phyloP scores from a whole-genome alignment of 2,329 filamentous ascomycete genomes.

The Didymella pinodella region DNA sequence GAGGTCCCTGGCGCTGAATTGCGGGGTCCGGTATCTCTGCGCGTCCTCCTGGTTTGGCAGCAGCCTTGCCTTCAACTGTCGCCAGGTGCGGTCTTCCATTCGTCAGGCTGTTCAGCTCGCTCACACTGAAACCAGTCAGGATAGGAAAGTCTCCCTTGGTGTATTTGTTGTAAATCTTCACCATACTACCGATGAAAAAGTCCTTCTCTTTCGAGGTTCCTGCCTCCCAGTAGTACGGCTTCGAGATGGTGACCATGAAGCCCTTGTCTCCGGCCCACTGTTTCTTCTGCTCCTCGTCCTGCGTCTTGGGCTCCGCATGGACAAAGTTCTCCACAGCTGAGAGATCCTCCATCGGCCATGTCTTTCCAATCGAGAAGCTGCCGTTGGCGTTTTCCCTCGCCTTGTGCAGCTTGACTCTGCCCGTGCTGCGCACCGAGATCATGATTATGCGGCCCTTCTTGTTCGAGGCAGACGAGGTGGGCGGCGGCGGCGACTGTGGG shows the following conservation, averaged over 20 bases:
- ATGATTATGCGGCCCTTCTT: constrained; percentile 94
- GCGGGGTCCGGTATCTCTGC: constrained; percentile 23
- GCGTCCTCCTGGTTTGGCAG: constrained; percentile 18
- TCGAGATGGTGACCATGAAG: constrained; percentile 87
- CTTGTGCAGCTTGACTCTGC: constrained; percentile 94
- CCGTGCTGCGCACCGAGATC: constrained; percentile 89
- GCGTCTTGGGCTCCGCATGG: constrained; percentile 64
- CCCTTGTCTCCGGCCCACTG: constrained; percentile 84
- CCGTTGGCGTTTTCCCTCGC: constrained; percentile 94
- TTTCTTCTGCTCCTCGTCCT: constrained; percentile 67
- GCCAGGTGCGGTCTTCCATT: constrained; percentile 56
- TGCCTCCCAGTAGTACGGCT: constrained; percentile 97
- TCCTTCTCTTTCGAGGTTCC: constrained; percentile 95
- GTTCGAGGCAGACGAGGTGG: constrained; percentile 72
- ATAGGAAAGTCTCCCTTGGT: constrained; percentile 74
- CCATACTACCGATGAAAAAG: constrained; percentile 94
- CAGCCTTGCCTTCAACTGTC: constrained; percentile 39
- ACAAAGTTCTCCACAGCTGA: constrained; percentile 83
- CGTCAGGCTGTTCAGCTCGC: constrained; percentile 78
- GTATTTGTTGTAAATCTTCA: constrained; percentile 97
- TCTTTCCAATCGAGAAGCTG: constrained; percentile 96
- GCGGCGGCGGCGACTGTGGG: constrained; percentile 84
- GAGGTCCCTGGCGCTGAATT: constrained; percentile 25
- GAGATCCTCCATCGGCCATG: constrained; percentile 95
- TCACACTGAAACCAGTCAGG: constrained; percentile 81